Evolutionary conservation across 2,329 filamentous ascomycete species (phyloP).

Genomic region (Colletotrichum destructivum): DNA sequence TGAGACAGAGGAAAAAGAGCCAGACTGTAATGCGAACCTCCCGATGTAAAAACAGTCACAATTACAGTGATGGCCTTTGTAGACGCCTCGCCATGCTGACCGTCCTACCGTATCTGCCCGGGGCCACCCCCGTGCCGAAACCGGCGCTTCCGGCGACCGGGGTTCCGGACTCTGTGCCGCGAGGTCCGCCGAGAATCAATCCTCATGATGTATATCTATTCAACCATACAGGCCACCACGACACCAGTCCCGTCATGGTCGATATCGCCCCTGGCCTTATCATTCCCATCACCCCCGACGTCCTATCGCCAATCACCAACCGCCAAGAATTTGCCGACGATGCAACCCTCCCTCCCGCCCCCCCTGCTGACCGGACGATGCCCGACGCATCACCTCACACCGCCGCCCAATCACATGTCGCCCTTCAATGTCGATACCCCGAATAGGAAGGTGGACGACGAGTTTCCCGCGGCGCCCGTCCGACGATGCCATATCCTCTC

Average conservation of each 20-base stretch:
- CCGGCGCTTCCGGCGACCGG: not conserved
- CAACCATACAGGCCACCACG: not conserved
- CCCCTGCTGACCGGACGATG: not conserved
- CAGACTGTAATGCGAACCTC: too few species aligned
- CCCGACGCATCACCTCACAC: not conserved
- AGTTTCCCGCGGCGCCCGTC: conserved; percentile 35
- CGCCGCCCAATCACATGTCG: not conserved
- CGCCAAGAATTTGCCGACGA: not conserved
- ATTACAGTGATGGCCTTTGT: not conserved
- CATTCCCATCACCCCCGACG: not conserved
- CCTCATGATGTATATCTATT: not conserved
- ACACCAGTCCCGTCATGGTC: not conserved
- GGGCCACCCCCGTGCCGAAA: conserved; percentile 1
- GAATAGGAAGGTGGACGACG: conserved; percentile 14
- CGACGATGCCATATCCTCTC: conserved; percentile 1
- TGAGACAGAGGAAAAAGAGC: too few species aligned
- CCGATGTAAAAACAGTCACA: too few species aligned
- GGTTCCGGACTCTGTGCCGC: not conserved
- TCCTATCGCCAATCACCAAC: not conserved
- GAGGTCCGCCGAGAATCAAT: not conserved
- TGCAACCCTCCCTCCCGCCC: not conserved
- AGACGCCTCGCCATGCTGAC: not conserved
- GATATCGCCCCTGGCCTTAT: not conserved
- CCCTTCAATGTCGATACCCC: not conserved
- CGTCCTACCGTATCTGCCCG: not conserved